A percentile compares a stretch with the other conserved stretches of the same genome.
Conservation (phyloP, 768 basidiomycete genomes). For the Xerocomus spinulosus region DNA sequence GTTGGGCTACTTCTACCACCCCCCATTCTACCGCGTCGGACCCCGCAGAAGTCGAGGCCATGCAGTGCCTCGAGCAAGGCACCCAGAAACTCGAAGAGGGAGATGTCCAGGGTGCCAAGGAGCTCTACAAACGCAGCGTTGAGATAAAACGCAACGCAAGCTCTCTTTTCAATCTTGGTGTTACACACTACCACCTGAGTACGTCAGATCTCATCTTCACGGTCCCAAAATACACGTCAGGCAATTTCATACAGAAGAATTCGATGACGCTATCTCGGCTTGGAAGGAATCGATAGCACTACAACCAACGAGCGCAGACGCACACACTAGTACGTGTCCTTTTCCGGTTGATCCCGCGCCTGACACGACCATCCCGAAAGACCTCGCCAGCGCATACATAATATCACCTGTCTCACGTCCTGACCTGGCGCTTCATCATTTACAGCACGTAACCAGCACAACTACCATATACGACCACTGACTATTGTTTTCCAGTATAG, state of each 20-base stretch:
- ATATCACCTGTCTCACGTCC: constrained; percentile 75
- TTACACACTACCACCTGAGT: constrained; percentile 89
- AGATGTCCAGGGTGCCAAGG: constrained; percentile 74
- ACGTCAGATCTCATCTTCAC: constrained; percentile 28
- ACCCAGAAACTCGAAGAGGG: constrained; percentile 84
- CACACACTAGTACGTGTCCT: constrained; percentile 71
- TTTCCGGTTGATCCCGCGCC: constrained; percentile 15
- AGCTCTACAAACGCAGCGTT: constrained; percentile 70
- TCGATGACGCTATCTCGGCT: constrained; percentile 75
- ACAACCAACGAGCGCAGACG: constrained; percentile 80
- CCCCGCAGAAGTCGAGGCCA: constrained; percentile 76
- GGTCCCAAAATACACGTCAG: constrained; percentile 14
- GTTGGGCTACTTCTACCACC: constrained; percentile 78
- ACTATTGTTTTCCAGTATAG: constrained; percentile 55
- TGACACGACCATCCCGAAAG: constrained; percentile 38
- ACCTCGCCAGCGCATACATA: constrained; percentile 87
- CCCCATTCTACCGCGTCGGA: constrained; percentile 78
- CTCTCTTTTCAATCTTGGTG: constrained; percentile 83
- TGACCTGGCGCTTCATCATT: constrained; percentile 82
- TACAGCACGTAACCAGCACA: constrained; percentile 50
- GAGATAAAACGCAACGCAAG: constrained; percentile 78
- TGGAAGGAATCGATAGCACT: constrained; percentile 84
- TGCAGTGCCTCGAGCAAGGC: constrained; percentile 76
- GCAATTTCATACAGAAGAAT: constrained; percentile 59
- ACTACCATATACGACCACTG: constrained; percentile 28